A percentile compares a stretch with the other conserved stretches of the same genome.
Conservation (phyloP, 176 grass and related monocot genomes). For the Chrysopogon serrulatus region DNA sequence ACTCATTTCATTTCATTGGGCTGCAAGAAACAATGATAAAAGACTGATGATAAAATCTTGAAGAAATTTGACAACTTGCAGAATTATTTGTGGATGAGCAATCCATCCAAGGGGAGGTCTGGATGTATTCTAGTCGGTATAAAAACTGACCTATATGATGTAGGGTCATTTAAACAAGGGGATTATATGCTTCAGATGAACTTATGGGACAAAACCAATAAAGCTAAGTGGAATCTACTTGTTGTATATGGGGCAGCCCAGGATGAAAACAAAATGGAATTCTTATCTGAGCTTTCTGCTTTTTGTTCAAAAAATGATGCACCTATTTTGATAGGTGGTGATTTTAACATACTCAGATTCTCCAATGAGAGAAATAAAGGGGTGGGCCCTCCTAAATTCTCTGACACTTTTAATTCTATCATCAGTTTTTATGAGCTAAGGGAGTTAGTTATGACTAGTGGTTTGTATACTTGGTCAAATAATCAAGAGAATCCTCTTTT, state of each 20-base stretch:
- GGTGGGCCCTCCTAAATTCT: no score
- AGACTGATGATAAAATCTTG: rapidly evolving
- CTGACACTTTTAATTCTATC: neutral
- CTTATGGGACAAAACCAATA: neutral
- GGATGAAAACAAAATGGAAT: rapidly evolving
- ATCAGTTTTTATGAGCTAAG: neutral
- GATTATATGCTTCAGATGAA: neutral
- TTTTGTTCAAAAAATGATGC: rapidly evolving
- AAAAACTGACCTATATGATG: rapidly evolving
- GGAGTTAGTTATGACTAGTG: neutral
- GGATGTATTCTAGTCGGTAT: neutral
- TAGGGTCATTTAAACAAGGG: neutral
- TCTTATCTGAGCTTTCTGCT: rapidly evolving
- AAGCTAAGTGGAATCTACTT: rapidly evolving
- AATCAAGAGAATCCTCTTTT: rapidly evolving
- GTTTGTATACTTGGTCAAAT: neutral
- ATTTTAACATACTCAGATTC: no score
- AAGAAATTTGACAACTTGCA: no score
- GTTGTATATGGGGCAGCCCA: neutral
- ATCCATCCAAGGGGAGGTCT: neutral
- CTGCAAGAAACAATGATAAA: neutral
- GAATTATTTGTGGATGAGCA: rapidly evolving
- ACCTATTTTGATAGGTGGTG: rapidly evolving
- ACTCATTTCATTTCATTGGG: neutral
- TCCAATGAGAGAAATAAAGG: no score